Conservation (phyloP, 176 grass and related monocot genomes). For the Rhynchospora pubera region DNA sequence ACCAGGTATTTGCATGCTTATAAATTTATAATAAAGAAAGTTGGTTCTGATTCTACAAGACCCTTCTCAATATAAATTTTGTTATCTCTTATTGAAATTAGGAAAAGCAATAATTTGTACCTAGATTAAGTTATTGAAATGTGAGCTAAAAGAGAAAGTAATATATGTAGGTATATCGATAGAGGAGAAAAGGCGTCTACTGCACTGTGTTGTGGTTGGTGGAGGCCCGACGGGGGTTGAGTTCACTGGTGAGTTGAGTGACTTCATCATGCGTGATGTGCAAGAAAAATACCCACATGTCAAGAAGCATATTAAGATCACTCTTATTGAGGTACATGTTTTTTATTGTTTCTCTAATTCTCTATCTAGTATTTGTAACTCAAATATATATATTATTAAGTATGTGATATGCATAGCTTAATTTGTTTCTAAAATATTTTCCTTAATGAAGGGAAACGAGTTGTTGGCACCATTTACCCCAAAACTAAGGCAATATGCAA, state of each 20-base stretch:
- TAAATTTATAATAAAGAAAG: background rate
- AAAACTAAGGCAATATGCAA: conserved; percentile 58
- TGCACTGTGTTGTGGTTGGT: conserved; percentile 78
- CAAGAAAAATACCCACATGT: conserved; percentile 61
- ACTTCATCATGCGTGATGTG: conserved; percentile 78
- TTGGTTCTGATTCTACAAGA: background rate
- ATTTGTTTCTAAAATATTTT: background rate
- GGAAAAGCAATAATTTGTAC: too few relatives aligned
- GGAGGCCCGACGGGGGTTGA: conserved; percentile 80
- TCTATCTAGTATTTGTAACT: background rate
- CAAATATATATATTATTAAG: background rate
- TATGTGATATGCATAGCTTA: background rate
- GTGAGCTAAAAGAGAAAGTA: background rate
- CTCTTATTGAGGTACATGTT: conserved; percentile 63
- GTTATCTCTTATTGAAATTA: too few relatives aligned
- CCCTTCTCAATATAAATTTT: background rate
- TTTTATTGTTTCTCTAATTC: background rate
- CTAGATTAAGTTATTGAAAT: too few relatives aligned
- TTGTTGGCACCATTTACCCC: conserved; percentile 70
- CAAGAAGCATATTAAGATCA: conserved; percentile 75
- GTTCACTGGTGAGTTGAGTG: conserved; percentile 87
- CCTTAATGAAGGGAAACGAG: conserved; percentile 54
- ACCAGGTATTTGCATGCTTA: conserved; percentile 36
- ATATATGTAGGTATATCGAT: conserved; percentile 41
- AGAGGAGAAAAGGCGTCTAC: conserved; percentile 53